Conservation (phyloP, 176 grass and related monocot species). For the Alopecurus myosuroides region DNA sequence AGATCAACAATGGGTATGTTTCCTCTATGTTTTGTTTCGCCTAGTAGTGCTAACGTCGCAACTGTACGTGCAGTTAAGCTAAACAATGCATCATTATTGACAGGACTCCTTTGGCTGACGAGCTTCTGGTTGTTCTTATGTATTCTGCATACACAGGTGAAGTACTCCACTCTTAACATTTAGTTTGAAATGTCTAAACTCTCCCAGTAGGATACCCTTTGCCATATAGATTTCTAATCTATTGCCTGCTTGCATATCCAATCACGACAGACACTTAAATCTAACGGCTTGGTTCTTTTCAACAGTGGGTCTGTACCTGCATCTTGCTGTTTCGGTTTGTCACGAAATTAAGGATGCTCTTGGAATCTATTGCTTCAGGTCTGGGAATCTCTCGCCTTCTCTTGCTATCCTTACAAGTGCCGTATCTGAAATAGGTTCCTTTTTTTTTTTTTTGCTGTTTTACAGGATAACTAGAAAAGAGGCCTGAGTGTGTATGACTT, state of each 20-base stretch:
- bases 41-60: background rate
- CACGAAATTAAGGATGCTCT: slow-evolving; percentile 94
- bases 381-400: background rate
- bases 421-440: background rate
- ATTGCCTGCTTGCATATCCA: background rate
- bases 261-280: background rate
- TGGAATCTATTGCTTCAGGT: slow-evolving; percentile 99
- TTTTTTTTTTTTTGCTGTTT: slow-evolving; percentile 11
- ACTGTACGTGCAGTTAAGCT: background rate
- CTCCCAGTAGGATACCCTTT: background rate
- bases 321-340: slow-evolving; percentile 86
- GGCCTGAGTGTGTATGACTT: slow-evolving; percentile 42
- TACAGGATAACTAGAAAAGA: slow-evolving; percentile 96
- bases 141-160: slow-evolving; percentile 75
- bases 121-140: slow-evolving; percentile 66
- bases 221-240: background rate
- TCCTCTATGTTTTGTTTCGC: background rate
- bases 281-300: slow-evolving; percentile 13
- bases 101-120: slow-evolving; percentile 78
- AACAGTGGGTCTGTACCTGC: slow-evolving; percentile 81
- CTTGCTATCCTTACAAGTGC: background rate
- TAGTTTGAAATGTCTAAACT: background rate
- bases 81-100: background rate
- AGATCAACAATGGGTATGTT: slow-evolving; percentile 79
- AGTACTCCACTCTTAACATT: background rate